A percentile compares a stretch with the other conserved stretches of the same genome.
These are phyloP conservation scores for Fusarium sublunatum DNA, from an alignment of 2,329 filamentous ascomycete genomes.

Conservation along the genomic window DNA sequence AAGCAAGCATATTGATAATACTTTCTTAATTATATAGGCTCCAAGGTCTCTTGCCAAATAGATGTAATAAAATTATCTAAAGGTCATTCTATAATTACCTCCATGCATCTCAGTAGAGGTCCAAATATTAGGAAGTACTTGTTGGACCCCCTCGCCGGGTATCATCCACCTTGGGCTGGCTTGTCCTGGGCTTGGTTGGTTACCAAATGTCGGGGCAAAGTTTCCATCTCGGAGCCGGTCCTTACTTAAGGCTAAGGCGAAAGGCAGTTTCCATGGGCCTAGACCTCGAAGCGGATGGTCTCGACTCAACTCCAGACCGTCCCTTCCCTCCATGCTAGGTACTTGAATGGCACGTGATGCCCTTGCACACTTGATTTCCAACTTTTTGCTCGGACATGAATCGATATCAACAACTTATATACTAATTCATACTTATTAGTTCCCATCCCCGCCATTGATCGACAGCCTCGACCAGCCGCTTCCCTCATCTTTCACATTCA, in stretches of 20 bases:
- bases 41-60: no score
- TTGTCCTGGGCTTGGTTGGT: constrained; percentile 1
- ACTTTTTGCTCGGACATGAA: not conserved
- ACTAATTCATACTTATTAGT: constrained; percentile 10
- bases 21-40: no score
- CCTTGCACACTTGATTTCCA: not conserved
- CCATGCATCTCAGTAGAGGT: no score
- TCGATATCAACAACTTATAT: constrained; percentile 10
- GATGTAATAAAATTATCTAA: no score
- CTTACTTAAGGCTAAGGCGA: not conserved
- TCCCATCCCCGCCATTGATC: constrained; percentile 18
- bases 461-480: constrained; percentile 31
- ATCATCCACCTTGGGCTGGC: no score
- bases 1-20: no score
- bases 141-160: no score
- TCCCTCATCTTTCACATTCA: constrained; percentile 3
- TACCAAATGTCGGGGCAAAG: constrained; percentile 3
- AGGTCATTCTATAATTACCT: not conserved
- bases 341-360: constrained; percentile 12
- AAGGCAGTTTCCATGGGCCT: not conserved
- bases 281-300: constrained; percentile 13
- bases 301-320: constrained; percentile 17
- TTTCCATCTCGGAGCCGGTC: constrained; percentile 10
- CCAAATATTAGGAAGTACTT: no score
- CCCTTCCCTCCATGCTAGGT: not conserved